Percentiles rank a stretch among this genome's conserved stretches.
phyloP scores from a whole-genome alignment of 2,329 filamentous ascomycete genomes.

The Sarocladium brachiariae region DNA sequence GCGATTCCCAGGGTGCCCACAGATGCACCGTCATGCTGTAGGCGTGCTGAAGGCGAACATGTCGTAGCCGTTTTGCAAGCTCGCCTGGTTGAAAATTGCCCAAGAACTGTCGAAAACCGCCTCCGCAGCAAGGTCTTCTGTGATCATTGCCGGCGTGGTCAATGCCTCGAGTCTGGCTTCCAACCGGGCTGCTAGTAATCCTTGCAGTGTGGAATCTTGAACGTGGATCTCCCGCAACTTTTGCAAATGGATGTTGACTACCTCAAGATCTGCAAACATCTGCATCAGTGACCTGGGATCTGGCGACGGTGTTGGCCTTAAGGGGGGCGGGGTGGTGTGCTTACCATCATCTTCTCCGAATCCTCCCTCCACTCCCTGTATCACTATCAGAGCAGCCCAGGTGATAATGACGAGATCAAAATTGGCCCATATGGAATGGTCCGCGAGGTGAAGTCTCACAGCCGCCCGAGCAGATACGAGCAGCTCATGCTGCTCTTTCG shows the following conservation, averaged over 20 bases:
- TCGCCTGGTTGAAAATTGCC: constrained; percentile 16
- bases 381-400: constrained; percentile 35
- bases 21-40: too few relatives aligned
- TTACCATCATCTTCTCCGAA: constrained; percentile 31
- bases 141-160: constrained; percentile 17
- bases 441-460: constrained; percentile 31
- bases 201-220: constrained; percentile 12
- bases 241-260: constrained; percentile 22
- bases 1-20: too few relatives aligned
- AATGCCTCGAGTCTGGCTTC: constrained; percentile 21
- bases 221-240: constrained; percentile 23
- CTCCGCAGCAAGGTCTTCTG: constrained; percentile 5
- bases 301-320: too few relatives aligned
- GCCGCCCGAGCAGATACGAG: constrained; percentile 33
- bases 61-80: constrained; percentile 1
- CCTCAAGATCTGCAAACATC: constrained; percentile 22
- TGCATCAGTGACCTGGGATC: too few relatives aligned
- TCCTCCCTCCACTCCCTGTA: constrained; percentile 33
- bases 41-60: not conserved
- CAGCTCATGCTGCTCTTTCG: constrained; percentile 32
- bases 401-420: constrained; percentile 38
- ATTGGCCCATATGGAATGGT: constrained; percentile 35
- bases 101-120: constrained; percentile 15
- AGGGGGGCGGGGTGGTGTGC: too few relatives aligned
- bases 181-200: constrained; percentile 18